Evolutionary conservation across 805 yeast species (phyloP), one percentile per base, ranked within the genome.

Genomic region (Saccharomyces paradoxus): DNA sequence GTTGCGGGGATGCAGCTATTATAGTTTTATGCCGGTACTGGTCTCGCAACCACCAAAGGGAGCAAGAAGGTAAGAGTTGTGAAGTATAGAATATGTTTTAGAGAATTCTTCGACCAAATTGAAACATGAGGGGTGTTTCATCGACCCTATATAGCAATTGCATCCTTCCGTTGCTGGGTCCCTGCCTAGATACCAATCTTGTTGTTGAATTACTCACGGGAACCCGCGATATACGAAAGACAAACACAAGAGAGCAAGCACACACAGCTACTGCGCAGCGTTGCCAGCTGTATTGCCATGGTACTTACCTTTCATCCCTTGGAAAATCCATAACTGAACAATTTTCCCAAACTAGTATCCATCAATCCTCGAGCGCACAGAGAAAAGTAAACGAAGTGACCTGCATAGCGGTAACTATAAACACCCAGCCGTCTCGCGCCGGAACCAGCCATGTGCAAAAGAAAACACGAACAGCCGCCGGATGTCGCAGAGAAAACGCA

Each of bases 1-100:
- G 37, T 56, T 30, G 6, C 51, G n/a, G 30, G 30, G 54, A 41
- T 8, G 60, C 24, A 49, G 58, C 29, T 12, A 37, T 41, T 52
- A 13, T 50, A 48, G 24, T 46, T 44, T 49, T 48, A 29, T 14
- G 44, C 27, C 31, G 24, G 47, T 24, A 46, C 13, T 47, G 21
- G 26, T 37, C 13, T 37, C 4, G 44, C 24, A 21, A 37, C 24
- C 17, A 37, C 13, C 44, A 8, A 37, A n/a, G 17, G 53, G 24
- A 22, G 54, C 30, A 14, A 48, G 29, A 48, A 29, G 12, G 1
- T 9, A 37, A 37, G 12, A 2, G 1, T 3, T 7, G 3, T 4
- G 9, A n/a, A 37, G 44, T 37, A 37, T 37, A 37, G 44, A 37
- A 37, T 17, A 7, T 37, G 44, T 37, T 37, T 37, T 37, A 37